Conservation (phyloP, 768 basidiomycete species). For the Xerocomellus amylosporus region DNA sequence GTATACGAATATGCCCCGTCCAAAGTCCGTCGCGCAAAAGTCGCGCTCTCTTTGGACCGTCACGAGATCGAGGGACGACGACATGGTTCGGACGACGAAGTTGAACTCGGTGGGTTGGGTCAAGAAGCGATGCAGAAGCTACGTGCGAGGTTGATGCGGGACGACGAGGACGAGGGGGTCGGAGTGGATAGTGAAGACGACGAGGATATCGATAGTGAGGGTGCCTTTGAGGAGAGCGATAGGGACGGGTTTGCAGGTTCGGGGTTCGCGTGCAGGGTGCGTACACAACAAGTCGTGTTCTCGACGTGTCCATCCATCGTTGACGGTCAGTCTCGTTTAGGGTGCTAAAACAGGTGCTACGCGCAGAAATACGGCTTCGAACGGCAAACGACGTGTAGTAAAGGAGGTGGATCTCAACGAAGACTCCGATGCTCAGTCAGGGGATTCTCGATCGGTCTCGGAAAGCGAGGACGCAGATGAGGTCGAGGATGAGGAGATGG, state of each 20-base stretch:
- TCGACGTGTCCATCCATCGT: background rate
- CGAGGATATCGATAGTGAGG: constrained; percentile 84
- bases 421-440: constrained; percentile 37
- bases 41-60: constrained; percentile 53
- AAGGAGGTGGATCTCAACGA: constrained; percentile 69
- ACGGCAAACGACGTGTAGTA: constrained; percentile 32
- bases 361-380: constrained; percentile 22
- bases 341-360: constrained; percentile 19
- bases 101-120: constrained; percentile 32
- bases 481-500: constrained; percentile 42
- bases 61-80: constrained; percentile 44
- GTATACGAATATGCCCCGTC: constrained; percentile 63
- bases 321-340: constrained; percentile 8
- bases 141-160: constrained; percentile 49
- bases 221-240: constrained; percentile 78
- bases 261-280: constrained; percentile 30
- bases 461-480: constrained; percentile 32
- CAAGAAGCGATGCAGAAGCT: constrained; percentile 34
- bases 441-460: constrained; percentile 16
- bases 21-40: constrained; percentile 48
- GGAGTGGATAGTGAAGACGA: constrained; percentile 67
- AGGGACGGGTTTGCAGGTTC: constrained; percentile 76
- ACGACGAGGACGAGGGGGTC: constrained; percentile 43
- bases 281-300: background rate
- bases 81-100: constrained; percentile 40